Evolutionary conservation across 1,139 yeast genomes (phyloP).

Genomic region (Diutina catenulata): DNA sequence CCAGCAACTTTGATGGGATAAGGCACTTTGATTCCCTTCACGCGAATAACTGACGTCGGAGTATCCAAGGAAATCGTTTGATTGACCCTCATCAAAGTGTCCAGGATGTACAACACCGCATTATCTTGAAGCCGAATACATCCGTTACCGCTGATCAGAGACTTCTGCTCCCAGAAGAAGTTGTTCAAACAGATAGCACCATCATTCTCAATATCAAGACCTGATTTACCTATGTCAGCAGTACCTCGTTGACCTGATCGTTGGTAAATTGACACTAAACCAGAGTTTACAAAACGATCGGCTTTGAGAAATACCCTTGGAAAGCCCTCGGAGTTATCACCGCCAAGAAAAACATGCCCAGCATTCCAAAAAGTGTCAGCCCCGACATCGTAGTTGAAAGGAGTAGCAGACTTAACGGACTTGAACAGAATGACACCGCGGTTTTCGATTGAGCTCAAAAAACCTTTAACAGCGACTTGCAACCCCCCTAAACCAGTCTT

Average conservation of each 20-base stretch:
- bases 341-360: not conserved
- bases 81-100: too few species aligned
- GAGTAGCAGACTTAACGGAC: not conserved
- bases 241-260: not conserved
- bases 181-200: constrained; percentile 8
- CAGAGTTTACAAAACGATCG: not conserved
- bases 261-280: not conserved
- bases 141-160: constrained; percentile 6
- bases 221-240: not conserved
- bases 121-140: constrained; percentile 6
- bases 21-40: not conserved
- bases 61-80: constrained; percentile 3
- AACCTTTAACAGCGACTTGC: not conserved
- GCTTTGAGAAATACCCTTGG: not conserved
- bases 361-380: too few species aligned
- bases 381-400: not conserved
- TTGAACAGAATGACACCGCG: not conserved
- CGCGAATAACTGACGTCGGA: not conserved
- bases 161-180: constrained; percentile 6
- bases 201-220: constrained; percentile 5
- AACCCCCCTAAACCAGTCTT: not conserved
- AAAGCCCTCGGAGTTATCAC: not conserved
- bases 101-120: not conserved
- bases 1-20: constrained; percentile 17
- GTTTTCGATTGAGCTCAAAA: not conserved